Evolutionary conservation across 2,329 filamentous ascomycete genomes (phyloP).

Genomic region (Emmonsia crescens): DNA sequence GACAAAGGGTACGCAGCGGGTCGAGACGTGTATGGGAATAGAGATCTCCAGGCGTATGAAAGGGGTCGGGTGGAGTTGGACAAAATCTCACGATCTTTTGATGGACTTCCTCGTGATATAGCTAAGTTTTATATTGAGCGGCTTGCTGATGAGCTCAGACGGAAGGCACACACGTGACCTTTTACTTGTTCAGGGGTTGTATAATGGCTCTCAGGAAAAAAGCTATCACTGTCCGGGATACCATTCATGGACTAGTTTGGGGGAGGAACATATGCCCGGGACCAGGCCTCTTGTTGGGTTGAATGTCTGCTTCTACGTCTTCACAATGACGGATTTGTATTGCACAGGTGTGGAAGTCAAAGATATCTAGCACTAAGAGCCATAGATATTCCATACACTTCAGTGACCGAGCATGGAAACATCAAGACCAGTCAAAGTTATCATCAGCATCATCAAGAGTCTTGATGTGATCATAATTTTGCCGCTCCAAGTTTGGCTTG

Average conservation of each 20-base stretch:
- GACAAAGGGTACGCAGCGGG: conserved; percentile 58
- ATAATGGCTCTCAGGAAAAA: too few relatives aligned
- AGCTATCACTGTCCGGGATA: too few relatives aligned
- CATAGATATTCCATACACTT: neutral
- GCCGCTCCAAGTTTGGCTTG: neutral
- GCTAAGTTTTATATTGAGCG: conserved; percentile 65
- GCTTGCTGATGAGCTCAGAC: conserved; percentile 56
- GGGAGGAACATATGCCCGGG: too few relatives aligned
- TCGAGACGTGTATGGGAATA: conserved; percentile 77
- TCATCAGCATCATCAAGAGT: neutral
- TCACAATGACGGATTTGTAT: neutral
- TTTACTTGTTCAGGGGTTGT: neutral
- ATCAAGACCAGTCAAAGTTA: neutral
- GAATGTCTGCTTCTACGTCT: neutral
- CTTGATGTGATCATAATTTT: neutral
- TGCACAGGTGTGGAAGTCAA: neutral
- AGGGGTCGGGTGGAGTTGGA: conserved; percentile 63
- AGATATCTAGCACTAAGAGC: too few relatives aligned
- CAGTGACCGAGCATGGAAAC: neutral
- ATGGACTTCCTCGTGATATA: conserved; percentile 52
- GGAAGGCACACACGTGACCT: conserved; percentile 10
- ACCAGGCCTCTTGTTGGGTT: neutral
- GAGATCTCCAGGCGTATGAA: conserved; percentile 75
- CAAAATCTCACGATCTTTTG: conserved; percentile 43
- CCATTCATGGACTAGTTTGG: too few relatives aligned